phyloP scores from a whole-genome alignment of 768 basidiomycete species.

The Rhizopogon vulgaris region DNA sequence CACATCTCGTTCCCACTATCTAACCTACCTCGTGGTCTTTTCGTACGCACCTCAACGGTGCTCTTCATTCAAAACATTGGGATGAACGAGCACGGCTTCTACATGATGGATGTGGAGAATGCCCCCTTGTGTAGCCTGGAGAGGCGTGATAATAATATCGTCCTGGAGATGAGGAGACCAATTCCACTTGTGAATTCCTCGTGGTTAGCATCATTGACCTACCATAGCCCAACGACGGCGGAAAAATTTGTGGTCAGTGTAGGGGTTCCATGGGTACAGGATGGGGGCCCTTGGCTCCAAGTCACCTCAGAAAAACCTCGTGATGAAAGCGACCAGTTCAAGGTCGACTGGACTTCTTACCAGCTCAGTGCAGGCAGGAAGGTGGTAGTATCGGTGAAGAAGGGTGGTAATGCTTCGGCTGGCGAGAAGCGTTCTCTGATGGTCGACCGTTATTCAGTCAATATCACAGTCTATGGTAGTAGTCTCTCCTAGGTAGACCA shows the following conservation, averaged over 20 bases:
- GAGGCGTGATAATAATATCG: background rate
- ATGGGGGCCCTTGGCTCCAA: background rate
- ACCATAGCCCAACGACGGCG: background rate
- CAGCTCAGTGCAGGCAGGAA: background rate
- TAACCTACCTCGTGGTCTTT: fast-evolving
- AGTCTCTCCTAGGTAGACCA: no score
- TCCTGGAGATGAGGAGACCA: background rate
- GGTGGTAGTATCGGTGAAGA: background rate
- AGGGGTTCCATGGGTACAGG: background rate
- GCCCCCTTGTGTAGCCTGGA: background rate
- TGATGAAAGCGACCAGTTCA: background rate
- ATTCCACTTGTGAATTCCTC: background rate
- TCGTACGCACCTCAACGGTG: background rate
- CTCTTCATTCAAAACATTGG: background rate
- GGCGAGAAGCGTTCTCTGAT: background rate
- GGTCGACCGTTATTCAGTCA: background rate
- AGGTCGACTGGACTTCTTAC: background rate
- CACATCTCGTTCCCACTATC: background rate
- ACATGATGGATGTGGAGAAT: background rate
- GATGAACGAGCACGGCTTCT: background rate
- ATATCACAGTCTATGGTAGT: background rate
- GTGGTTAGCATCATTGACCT: background rate
- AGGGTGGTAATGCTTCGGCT: background rate
- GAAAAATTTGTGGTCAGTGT: background rate
- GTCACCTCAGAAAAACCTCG: background rate